Evolutionary conservation across 2,329 filamentous ascomycete species (phyloP).

Genomic region (Colletotrichum sp.): DNA sequence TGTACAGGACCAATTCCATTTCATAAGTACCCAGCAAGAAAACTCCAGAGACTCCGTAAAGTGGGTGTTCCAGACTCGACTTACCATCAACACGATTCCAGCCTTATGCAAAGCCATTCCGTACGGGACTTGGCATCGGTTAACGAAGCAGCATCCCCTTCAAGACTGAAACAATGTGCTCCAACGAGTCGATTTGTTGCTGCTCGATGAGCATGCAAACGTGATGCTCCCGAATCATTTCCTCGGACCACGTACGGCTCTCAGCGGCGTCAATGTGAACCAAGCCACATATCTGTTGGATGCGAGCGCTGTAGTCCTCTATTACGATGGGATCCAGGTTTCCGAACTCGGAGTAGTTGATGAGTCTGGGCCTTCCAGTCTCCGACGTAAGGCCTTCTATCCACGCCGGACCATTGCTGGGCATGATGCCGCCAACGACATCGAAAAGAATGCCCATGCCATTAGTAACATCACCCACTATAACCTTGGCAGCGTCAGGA

Average conservation of each 20-base stretch:
- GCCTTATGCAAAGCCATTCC: background rate
- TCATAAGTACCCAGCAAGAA: background rate
- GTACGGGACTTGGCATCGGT: background rate
- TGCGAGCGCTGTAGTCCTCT: conserved; percentile 24
- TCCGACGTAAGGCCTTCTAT: conserved; percentile 18
- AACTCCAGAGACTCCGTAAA: background rate
- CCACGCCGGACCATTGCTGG: conserved; percentile 28
- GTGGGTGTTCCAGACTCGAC: background rate
- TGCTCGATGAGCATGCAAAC: conserved; percentile 9
- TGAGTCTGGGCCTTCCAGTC: background rate
- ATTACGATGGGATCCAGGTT: conserved; percentile 26
- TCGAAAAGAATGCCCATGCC: conserved; percentile 23
- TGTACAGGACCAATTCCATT: background rate
- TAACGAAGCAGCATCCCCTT: background rate
- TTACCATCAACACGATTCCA: background rate
- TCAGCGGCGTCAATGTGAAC: conserved; percentile 14
- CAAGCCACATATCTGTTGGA: conserved; percentile 24
- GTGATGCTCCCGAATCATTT: conserved; percentile 10
- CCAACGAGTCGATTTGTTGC: conserved; percentile 7
- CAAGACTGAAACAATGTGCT: background rate
- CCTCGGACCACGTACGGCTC: background rate
- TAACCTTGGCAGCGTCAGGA: background rate
- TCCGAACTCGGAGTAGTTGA: conserved; percentile 27
- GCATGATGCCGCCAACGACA: conserved; percentile 23
- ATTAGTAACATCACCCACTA: background rate